These are phyloP conservation scores for Cordyceps farinosa DNA, from an alignment of 2,329 filamentous ascomycete genomes.

Conservation along the genomic window DNA sequence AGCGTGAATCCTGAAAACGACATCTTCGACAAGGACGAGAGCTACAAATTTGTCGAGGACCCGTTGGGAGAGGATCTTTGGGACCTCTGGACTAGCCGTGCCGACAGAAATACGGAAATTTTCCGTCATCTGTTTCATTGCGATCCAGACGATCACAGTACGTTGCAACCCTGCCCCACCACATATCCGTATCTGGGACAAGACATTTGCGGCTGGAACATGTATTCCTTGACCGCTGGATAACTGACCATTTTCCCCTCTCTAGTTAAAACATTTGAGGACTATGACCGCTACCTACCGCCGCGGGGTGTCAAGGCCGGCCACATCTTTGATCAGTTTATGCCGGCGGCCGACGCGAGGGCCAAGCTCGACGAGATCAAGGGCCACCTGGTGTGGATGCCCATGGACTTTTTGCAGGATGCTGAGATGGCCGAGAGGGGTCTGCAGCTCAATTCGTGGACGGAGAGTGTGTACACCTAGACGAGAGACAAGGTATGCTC, in stretches of 20 bases:
- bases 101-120: constrained; percentile 67
- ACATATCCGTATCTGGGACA: background rate
- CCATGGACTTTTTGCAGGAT: constrained; percentile 79
- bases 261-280: constrained; percentile 77
- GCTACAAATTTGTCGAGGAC: constrained; percentile 65
- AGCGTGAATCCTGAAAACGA: constrained; percentile 64
- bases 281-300: constrained; percentile 78
- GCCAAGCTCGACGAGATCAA: constrained; percentile 73
- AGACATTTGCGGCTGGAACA: constrained; percentile 16
- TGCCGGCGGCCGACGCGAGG: constrained; percentile 68
- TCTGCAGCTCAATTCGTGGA: constrained; percentile 78
- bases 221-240: background rate
- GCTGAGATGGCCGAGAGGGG: constrained; percentile 88
- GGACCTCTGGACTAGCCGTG: constrained; percentile 65
- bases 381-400: constrained; percentile 94
- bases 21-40: constrained; percentile 55
- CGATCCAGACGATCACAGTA: constrained; percentile 82
- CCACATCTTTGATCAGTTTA: constrained; percentile 79
- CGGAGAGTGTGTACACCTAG: constrained; percentile 80
- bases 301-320: constrained; percentile 71
- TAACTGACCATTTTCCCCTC: too few species aligned
- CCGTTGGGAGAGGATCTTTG: constrained; percentile 65
- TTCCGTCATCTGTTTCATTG: constrained; percentile 81
- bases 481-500: background rate
- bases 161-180: constrained; percentile 26